A percentile compares a stretch with the other conserved stretches of the same genome.
Conservation (phyloP, 441 rosid genomes). For the Caryocar brasiliense region DNA sequence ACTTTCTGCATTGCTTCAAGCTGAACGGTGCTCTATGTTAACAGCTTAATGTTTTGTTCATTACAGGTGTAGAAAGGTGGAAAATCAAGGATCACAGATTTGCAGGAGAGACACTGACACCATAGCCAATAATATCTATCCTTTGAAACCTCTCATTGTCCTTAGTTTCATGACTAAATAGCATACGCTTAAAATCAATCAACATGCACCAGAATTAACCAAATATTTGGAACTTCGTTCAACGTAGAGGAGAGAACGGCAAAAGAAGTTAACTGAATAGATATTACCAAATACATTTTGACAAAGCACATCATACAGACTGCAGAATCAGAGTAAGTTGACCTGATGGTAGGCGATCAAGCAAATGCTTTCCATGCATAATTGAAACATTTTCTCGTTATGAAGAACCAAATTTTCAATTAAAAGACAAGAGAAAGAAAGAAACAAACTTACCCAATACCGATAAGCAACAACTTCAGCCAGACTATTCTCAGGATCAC, state of each 20-base stretch:
- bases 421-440: constrained; percentile 1
- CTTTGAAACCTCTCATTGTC: neutral
- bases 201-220: too few relatives aligned
- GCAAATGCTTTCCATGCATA: neutral
- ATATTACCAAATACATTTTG: constrained; percentile 4
- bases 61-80: constrained; percentile 1
- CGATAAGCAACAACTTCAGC: constrained; percentile 88
- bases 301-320: neutral
- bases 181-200: too few relatives aligned
- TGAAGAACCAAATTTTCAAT: neutral
- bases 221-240: too few relatives aligned
- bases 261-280: too few relatives aligned
- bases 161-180: too few relatives aligned
- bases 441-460: constrained; percentile 62
- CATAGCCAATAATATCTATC: too few relatives aligned
- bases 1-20: constrained; percentile 6
- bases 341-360: neutral
- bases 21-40: too few relatives aligned
- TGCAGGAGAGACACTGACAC: neutral
- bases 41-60: constrained; percentile 8
- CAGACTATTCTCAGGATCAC: constrained; percentile 75
- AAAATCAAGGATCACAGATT: constrained; percentile 11
- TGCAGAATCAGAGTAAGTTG: too few relatives aligned
- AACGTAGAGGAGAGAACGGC: too few relatives aligned
- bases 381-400: neutral